Conservation (phyloP, 306 rosid species). For the Malus fusca region DNA sequence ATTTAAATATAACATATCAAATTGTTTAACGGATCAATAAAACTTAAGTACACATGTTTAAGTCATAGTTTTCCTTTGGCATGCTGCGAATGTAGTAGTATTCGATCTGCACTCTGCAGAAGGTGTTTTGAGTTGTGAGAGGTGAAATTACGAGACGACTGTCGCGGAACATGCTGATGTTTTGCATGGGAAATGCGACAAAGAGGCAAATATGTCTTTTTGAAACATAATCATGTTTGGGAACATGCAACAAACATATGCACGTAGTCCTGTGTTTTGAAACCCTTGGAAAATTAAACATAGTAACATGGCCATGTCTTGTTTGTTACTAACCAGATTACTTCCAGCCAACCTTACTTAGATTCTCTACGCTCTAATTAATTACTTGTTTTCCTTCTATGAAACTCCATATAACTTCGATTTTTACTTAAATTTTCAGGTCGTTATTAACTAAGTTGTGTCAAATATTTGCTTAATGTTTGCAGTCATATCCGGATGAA, state of each 20-base stretch:
- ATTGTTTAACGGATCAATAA: no score
- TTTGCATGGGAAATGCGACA: slow-evolving; percentile 18
- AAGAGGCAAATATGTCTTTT: slow-evolving; percentile 33
- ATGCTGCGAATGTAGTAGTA: background rate
- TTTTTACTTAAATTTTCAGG: background rate
- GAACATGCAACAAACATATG: slow-evolving; percentile 34
- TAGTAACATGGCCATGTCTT: slow-evolving; percentile 43
- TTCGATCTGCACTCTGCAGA: background rate
- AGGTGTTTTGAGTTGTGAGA: background rate
- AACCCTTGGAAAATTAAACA: slow-evolving; percentile 1
- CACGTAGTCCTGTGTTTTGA: slow-evolving; percentile 7
- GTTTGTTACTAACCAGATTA: background rate
- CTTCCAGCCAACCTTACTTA: background rate
- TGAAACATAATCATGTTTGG: slow-evolving; percentile 4
- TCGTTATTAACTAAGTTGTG: background rate
- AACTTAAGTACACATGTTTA: background rate
- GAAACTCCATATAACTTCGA: background rate
- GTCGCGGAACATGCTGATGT: slow-evolving; percentile 22
- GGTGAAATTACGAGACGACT: background rate
- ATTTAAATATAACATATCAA: background rate
- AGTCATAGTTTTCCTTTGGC: background rate
- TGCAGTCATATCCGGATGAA: slow-evolving; percentile 53
- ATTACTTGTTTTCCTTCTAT: background rate
- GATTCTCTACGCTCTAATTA: background rate
- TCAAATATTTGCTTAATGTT: background rate